Percentiles rank a stretch among this genome's conserved stretches.
phyloP scores from a whole-genome alignment of 257 asterid genomes.

The Anisodus tanguticus region DNA sequence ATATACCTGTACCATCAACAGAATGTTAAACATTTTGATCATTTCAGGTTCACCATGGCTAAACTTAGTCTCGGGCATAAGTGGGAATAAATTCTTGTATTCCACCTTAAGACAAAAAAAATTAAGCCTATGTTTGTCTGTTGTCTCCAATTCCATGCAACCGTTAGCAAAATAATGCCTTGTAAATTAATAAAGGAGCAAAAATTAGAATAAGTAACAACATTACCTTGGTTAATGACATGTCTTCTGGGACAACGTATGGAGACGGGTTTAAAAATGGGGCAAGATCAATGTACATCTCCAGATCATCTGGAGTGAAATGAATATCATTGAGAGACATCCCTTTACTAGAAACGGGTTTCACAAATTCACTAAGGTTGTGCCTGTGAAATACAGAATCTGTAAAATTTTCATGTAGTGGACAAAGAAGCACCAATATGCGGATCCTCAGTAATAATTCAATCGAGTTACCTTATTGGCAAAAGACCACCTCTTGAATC shows the following conservation, averaged over 20 bases:
- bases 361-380: constrained; percentile 85
- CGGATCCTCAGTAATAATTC: background rate
- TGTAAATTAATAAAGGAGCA: constrained; percentile 25
- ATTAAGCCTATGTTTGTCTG: background rate
- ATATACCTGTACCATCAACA: constrained; percentile 72
- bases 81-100: background rate
- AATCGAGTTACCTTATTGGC: constrained; percentile 68
- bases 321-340: constrained; percentile 75
- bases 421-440: background rate
- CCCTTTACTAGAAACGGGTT: constrained; percentile 96
- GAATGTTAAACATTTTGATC: constrained; percentile 20
- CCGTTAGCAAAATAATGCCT: background rate
- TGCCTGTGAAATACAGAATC: constrained; percentile 64
- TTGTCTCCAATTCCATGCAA: constrained; percentile 4
- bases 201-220: background rate
- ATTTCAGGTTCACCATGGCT: constrained; percentile 19
- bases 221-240: constrained; percentile 92
- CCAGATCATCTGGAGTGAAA: constrained; percentile 84
- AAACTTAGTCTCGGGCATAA: background rate
- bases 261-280: constrained; percentile 94
- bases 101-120: background rate
- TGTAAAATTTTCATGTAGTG: constrained; percentile 10
- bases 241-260: constrained; percentile 92
- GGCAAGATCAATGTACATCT: constrained; percentile 96
- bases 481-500: constrained; percentile 74